Evolutionary conservation across 176 grass and related monocot species (phyloP).

Genomic region (Canna indica): DNA sequence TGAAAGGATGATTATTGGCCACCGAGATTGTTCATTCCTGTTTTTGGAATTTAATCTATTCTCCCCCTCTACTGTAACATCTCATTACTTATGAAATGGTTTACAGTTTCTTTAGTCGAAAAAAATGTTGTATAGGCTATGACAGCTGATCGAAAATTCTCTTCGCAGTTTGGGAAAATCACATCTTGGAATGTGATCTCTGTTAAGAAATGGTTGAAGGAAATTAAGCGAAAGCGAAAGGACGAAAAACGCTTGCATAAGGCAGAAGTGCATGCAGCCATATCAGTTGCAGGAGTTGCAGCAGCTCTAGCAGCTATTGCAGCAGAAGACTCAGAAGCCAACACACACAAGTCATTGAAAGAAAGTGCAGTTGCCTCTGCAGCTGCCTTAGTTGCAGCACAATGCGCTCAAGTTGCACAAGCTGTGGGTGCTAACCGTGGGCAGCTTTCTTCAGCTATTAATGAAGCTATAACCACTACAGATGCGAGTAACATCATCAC

Average conservation of each 20-base stretch:
- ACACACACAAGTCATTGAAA: slow-evolving; percentile 24
- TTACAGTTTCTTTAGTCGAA: too few relatives aligned
- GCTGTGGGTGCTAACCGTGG: slow-evolving; percentile 65
- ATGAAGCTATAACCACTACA: slow-evolving; percentile 50
- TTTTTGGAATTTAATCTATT: too few relatives aligned
- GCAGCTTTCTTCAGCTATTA: slow-evolving; percentile 53
- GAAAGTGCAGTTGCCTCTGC: slow-evolving; percentile 71
- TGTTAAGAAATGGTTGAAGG: slow-evolving; percentile 95
- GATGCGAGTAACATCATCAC: slow-evolving; percentile 83
- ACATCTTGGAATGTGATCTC: slow-evolving; percentile 58
- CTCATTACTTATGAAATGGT: too few relatives aligned
- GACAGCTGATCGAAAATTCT: too few relatives aligned
- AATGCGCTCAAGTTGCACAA: slow-evolving; percentile 80
- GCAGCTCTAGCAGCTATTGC: slow-evolving; percentile 83
- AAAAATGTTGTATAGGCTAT: too few relatives aligned
- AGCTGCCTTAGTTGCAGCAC: slow-evolving; percentile 73
- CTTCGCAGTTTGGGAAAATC: slow-evolving; percentile 65
- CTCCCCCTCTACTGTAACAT: too few relatives aligned
- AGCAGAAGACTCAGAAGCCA: slow-evolving; percentile 39
- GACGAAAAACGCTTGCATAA: slow-evolving; percentile 64
- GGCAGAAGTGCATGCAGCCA: slow-evolving; percentile 78
- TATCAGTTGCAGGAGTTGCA: slow-evolving; percentile 77
- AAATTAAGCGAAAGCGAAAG: slow-evolving; percentile 88
- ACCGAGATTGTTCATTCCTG: too few relatives aligned
- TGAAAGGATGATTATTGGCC: too few relatives aligned